Conservation (phyloP, 179 eudicot genomes). For the Amaranthus tricolor region DNA sequence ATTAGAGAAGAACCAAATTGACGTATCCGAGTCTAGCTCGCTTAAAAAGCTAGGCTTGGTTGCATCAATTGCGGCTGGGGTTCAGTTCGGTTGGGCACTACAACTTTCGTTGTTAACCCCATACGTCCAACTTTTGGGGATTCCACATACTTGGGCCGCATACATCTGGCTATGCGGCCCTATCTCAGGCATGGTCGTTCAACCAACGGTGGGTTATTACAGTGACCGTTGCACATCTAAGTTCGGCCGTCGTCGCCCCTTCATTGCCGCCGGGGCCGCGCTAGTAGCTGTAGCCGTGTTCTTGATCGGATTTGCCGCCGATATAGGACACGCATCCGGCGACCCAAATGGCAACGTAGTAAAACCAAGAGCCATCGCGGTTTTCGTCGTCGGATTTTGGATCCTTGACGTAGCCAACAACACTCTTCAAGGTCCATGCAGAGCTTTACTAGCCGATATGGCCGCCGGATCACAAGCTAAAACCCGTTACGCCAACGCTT, state of each 20-base stretch:
- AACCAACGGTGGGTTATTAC: conserved; percentile 75
- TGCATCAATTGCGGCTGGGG: conserved; percentile 78
- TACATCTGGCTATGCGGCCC: conserved; percentile 91
- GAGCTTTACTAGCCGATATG: conserved; percentile 69
- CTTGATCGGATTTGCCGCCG: conserved; percentile 66
- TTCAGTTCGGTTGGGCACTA: conserved; percentile 86
- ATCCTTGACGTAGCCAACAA: conserved; percentile 78
- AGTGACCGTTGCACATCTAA: conserved; percentile 64
- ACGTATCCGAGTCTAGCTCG: conserved; percentile 29
- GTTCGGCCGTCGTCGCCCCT: conserved; percentile 88
- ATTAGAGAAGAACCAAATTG: conserved; percentile 24
- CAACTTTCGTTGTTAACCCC: conserved; percentile 80
- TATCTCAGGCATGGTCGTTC: conserved; percentile 77
- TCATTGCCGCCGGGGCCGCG: conserved; percentile 56
- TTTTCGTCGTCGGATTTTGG: conserved; percentile 76
- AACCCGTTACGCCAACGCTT: conserved; percentile 50
- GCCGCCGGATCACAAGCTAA: conserved; percentile 33
- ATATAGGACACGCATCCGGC: conserved; percentile 56
- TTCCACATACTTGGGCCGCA: conserved; percentile 65
- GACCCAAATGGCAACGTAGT: conserved; percentile 27
- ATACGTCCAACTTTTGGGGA: conserved; percentile 69
- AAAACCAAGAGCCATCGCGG: conserved; percentile 57
- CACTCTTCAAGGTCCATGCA: conserved; percentile 69
- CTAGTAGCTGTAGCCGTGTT: conserved; percentile 51
- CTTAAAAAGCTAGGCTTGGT: conserved; percentile 40